A percentile compares a stretch with the other conserved stretches of the same genome.
Conservation (phyloP, 148 eudicot species). For the Camellia granthamiana region DNA sequence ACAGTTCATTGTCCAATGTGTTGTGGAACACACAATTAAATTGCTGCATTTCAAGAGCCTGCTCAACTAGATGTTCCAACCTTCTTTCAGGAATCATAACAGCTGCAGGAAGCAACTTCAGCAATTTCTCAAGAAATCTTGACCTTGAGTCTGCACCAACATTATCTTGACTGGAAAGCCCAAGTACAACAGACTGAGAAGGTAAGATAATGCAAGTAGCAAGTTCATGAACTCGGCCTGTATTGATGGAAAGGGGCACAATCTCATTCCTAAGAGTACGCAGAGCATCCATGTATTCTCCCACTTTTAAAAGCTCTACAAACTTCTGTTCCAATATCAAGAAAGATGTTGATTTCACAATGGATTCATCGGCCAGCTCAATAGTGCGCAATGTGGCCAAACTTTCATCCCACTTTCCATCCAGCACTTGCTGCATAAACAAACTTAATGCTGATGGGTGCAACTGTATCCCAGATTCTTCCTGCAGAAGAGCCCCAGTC, state of each 20-base stretch:
- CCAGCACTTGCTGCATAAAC: constrained; percentile 56
- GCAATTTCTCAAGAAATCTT: constrained; percentile 57
- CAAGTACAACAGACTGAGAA: constrained; percentile 16
- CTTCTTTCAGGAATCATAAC: constrained; percentile 64
- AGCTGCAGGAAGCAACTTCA: constrained; percentile 60
- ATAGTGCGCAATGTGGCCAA: constrained; percentile 45
- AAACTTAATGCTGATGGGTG: constrained; percentile 40
- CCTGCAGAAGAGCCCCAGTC: constrained; percentile 56
- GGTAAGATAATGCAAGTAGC: constrained; percentile 28
- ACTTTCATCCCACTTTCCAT: constrained; percentile 74
- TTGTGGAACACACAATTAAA: constrained; percentile 66
- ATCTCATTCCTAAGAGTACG: constrained; percentile 65
- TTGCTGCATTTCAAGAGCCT: constrained; percentile 66
- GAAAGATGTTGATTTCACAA: constrained; percentile 51
- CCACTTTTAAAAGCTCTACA: constrained; percentile 52
- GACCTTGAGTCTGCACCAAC: constrained; percentile 33
- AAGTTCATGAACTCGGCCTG: constrained; percentile 54
- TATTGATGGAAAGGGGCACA: constrained; percentile 49
- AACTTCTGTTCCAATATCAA: constrained; percentile 73
- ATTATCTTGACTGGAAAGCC: constrained; percentile 23
- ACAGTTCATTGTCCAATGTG: constrained; percentile 46
- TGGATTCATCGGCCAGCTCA: constrained; percentile 45
- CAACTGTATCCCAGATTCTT: constrained; percentile 63
- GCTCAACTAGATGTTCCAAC: constrained; percentile 67
- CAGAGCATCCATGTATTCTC: constrained; percentile 54